A percentile compares a stretch with the other conserved stretches of the same genome.
Evolutionary conservation across 345 rosid species (phyloP).

Genomic region (Salix brachista): DNA sequence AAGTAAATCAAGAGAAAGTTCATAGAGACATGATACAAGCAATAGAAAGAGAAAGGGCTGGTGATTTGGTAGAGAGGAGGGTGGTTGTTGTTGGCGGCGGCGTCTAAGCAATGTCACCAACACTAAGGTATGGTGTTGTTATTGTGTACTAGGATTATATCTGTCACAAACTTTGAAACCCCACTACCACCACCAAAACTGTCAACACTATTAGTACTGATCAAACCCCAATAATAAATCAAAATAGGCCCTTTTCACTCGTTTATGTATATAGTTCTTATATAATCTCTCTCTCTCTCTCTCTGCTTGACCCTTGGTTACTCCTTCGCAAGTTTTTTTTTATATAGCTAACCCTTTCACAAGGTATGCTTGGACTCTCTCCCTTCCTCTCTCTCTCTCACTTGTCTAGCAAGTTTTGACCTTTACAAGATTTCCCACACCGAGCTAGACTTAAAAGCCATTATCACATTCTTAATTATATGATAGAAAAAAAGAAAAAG

Average conservation of each 20-base stretch:
- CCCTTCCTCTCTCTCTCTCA: neutral
- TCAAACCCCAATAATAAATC: slow-evolving; percentile 45
- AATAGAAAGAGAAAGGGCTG: slow-evolving; percentile 43
- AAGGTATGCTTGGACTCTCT: slow-evolving; percentile 3
- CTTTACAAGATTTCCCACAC: neutral
- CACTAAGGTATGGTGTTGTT: slow-evolving; percentile 20
- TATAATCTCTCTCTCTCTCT: neutral
- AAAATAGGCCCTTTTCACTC: neutral
- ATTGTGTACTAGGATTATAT: slow-evolving; percentile 17
- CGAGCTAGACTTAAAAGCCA: neutral
- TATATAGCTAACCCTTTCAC: slow-evolving; percentile 17
- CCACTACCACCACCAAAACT: slow-evolving; percentile 13
- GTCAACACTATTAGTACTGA: slow-evolving; percentile 10
- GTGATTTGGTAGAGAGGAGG: slow-evolving; percentile 35
- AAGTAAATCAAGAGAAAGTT: slow-evolving; percentile 10
- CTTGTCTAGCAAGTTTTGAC: slow-evolving; percentile 16
- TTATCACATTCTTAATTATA: neutral
- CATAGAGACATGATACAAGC: slow-evolving; percentile 21
- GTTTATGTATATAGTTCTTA: neutral
- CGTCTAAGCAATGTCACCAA: slow-evolving; percentile 42
- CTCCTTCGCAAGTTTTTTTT: too few species aligned
- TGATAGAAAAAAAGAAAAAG: neutral
- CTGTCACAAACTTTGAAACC: slow-evolving; percentile 30
- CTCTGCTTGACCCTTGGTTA: neutral
- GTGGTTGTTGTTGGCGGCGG: neutral